Percentiles rank a stretch among this genome's conserved stretches.
Conservation (phyloP, 2,329 filamentous ascomycete genomes). For the Chaetomiaceae sp. region DNA sequence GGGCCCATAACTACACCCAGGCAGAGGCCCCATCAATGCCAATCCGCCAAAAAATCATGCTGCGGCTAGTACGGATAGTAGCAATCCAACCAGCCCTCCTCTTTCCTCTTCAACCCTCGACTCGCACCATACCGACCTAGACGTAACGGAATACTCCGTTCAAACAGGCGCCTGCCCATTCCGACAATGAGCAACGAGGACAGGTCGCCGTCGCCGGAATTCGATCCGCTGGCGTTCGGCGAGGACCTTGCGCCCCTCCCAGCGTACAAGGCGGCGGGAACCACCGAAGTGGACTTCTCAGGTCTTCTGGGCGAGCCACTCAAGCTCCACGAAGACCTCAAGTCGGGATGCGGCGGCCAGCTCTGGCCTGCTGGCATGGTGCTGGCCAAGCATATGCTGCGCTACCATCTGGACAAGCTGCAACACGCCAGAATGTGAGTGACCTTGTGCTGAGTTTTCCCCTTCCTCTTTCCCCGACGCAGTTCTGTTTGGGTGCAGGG, state of each 20-base stretch:
- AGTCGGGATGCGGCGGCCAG: constrained; percentile 84
- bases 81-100: no score
- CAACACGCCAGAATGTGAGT: constrained; percentile 66
- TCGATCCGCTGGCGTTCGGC: constrained; percentile 46
- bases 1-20: no score
- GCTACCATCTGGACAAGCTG: constrained; percentile 60
- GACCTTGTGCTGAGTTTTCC: no score
- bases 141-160: no score
- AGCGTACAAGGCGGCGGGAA: constrained; percentile 49
- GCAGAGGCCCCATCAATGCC: no score
- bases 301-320: constrained; percentile 66
- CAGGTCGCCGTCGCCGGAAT: constrained; percentile 40
- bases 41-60: no score
- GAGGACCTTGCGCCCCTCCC: constrained; percentile 55
- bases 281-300: constrained; percentile 57
- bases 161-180: no score
- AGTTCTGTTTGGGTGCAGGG: background rate
- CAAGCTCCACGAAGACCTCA: constrained; percentile 76
- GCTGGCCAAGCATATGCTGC: constrained; percentile 77
- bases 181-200: constrained; percentile 12
- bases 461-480: background rate
- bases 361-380: constrained; percentile 93
- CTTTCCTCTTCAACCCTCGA: no score
- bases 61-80: no score
- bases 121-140: no score